Evolutionary conservation across 352 stramenopile genomes (phyloP).

Genomic region (Elongisporangium prolatum): DNA sequence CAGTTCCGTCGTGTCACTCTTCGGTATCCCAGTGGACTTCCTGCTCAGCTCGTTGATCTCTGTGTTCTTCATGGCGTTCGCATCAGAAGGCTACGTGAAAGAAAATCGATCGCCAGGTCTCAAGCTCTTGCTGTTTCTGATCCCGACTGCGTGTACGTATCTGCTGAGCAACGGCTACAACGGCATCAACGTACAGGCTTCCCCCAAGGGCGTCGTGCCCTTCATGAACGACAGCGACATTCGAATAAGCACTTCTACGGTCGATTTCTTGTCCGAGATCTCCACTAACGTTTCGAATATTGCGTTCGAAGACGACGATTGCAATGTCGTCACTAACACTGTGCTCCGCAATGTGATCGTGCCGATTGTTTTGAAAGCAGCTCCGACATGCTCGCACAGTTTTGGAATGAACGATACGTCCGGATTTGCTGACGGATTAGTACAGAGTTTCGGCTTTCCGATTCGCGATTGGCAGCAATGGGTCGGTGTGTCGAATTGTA

Average conservation of each 20-base stretch:
- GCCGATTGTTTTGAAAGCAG: not conserved
- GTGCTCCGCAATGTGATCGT: not conserved
- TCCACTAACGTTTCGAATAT: not conserved
- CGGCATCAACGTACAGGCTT: not conserved
- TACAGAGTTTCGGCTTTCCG: not conserved
- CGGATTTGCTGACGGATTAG: not conserved
- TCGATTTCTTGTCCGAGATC: not conserved
- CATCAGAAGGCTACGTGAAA: too few species aligned
- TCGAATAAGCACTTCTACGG: not conserved
- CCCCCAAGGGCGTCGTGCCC: not conserved
- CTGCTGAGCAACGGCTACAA: not conserved
- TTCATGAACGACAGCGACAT: not conserved
- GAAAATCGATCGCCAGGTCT: not conserved
- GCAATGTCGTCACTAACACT: not conserved
- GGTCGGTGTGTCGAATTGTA: not conserved
- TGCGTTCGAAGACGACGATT: not conserved
- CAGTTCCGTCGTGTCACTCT: not conserved
- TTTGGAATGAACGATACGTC: not conserved
- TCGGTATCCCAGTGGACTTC: not conserved
- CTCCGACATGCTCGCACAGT: not conserved
- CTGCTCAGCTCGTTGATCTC: not conserved
- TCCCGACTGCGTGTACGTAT: not conserved
- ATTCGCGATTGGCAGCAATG: not conserved
- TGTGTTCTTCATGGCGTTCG: not conserved
- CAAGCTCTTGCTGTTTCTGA: not conserved